Evolutionary conservation across 345 rosid genomes (phyloP), one percentile per base, ranked within the genome.

Genomic region (Moricandia moricandioides): DNA sequence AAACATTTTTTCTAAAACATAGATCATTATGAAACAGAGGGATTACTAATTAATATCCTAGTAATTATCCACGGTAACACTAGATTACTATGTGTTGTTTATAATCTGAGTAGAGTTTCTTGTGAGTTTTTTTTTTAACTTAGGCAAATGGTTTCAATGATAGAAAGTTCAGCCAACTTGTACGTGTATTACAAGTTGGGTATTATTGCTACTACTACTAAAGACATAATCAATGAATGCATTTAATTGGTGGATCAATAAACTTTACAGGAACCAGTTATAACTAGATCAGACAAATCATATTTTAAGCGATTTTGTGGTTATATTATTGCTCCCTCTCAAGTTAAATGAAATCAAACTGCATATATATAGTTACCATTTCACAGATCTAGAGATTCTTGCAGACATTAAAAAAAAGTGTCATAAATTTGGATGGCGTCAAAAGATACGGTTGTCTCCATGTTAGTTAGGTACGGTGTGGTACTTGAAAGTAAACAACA

Each of bases 391-490:
- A 34, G 30, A 24, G 62, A 73, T 61, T 62, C 45, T 79, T 34
- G 47, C 70, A 45, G 74, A 73, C 71, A 73, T 6, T 3, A 56
- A 51, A 51, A 73, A 73, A 21, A 21, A 21, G 24, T 21, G 63
- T 55, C 45, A 30, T 62, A 72, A 67, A 61, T 67, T 62, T n/a
- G 31, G 9, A 59, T 79, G 55, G 67, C 61, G 79, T 64, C 77
- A 30, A 37, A 71, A 31, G 77, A 78, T 78, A 67, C 65, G 78
- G 81, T 72, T 78, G 77, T 72, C 78, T 72, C 74, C 68, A 72
- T 35, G 81, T 61, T 21, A 21, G 81, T 61, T 21, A 21, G 24
- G 81, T 78, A 78, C 81, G 78, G 78, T 67, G 81, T 66, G 52
- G 78, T 78, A 67, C 78, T 78, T 72, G 62, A 51, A 65, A 51